A percentile compares a stretch with the other conserved stretches of the same genome.
phyloP scores from a whole-genome alignment of 345 rosid species.

The Hibiscus tridactylites region DNA sequence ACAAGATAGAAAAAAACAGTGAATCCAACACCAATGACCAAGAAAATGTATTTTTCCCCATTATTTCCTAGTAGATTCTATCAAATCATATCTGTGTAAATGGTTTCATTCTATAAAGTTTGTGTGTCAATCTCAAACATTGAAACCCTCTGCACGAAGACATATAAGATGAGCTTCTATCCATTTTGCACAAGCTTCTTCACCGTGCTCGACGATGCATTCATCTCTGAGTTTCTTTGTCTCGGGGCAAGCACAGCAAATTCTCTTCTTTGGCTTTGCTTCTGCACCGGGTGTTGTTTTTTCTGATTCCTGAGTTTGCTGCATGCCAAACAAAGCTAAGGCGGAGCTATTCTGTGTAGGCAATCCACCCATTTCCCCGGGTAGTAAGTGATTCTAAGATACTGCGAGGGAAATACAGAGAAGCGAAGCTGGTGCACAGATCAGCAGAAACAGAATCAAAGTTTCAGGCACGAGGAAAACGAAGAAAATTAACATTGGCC shows the following conservation, averaged over 20 bases:
- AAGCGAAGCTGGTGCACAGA: neutral
- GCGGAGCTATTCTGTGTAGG: slow-evolving; percentile 37
- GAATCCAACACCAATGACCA: neutral
- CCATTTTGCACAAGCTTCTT: slow-evolving; percentile 64
- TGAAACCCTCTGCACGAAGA: slow-evolving; percentile 89
- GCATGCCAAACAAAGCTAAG: slow-evolving; percentile 30
- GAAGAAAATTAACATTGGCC: neutral
- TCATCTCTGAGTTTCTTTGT: slow-evolving; percentile 86
- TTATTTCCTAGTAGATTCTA: slow-evolving; percentile 15
- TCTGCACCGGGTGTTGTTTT: slow-evolving; percentile 21
- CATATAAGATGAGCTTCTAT: slow-evolving; percentile 45
- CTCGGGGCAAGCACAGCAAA: slow-evolving; percentile 91
- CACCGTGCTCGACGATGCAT: slow-evolving; percentile 81
- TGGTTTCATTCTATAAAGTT: slow-evolving; percentile 15
- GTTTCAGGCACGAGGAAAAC: neutral
- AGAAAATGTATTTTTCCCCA: slow-evolving; percentile 5
- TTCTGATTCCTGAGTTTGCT: slow-evolving; percentile 29
- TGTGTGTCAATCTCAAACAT: slow-evolving; percentile 36
- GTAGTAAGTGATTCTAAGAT: neutral
- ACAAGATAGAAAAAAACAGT: neutral
- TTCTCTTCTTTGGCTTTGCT: slow-evolving; percentile 80
- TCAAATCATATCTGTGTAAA: neutral
- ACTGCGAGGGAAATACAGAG: neutral
- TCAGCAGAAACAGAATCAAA: neutral
- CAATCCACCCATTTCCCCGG: slow-evolving; percentile 43